These are phyloP conservation scores for Teratosphaeria gauchensis DNA, from an alignment of 2,329 filamentous ascomycete species.

Conservation along the genomic window DNA sequence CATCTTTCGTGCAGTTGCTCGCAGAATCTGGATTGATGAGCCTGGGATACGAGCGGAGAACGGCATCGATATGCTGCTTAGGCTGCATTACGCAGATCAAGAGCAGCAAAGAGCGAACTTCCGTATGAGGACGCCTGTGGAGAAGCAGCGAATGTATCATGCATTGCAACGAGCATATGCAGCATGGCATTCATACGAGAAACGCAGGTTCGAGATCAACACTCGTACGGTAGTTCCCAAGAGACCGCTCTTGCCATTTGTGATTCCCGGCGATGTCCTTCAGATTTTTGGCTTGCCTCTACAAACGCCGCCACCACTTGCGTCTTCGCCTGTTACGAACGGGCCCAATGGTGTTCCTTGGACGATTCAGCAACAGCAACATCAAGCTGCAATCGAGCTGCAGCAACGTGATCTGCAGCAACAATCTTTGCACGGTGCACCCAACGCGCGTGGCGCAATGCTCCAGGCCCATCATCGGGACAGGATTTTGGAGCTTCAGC, in stretches of 20 bases:
- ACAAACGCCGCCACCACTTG: background rate
- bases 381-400: background rate
- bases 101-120: background rate
- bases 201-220: background rate
- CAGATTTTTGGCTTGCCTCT: background rate
- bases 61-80: constrained; percentile 4
- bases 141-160: constrained; percentile 1
- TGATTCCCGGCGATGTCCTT: background rate
- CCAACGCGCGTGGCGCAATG: background rate
- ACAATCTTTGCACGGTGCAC: background rate
- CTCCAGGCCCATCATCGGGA: background rate
- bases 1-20: constrained; percentile 43
- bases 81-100: constrained; percentile 1
- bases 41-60: background rate
- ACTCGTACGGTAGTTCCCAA: background rate
- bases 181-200: background rate
- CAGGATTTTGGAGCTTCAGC: background rate
- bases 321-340: background rate
- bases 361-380: background rate
- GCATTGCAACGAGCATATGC: background rate
- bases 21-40: constrained; percentile 12
- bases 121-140: background rate
- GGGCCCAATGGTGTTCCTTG: background rate
- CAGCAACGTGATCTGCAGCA: background rate
- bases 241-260: background rate